Evolutionary conservation across 2,329 filamentous ascomycete species (phyloP), one percentile per base, ranked within the genome.

Genomic region (Ophiostoma tasmaniense): DNA sequence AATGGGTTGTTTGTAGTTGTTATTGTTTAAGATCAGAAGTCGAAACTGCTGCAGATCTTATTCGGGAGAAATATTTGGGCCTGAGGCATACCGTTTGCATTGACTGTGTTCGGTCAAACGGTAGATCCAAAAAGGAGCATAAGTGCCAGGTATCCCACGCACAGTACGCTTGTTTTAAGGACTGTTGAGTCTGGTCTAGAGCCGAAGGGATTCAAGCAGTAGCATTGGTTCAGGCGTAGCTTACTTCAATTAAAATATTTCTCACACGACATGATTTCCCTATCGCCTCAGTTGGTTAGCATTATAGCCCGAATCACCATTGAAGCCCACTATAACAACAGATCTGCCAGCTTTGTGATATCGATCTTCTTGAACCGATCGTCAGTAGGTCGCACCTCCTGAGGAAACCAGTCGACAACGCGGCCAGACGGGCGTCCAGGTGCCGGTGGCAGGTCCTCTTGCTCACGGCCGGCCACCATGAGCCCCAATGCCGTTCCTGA

Each of bases 401-500:
- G 28, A 0, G 81, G 80, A 59, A 82, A 80, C 81, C 81, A 83
- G 22, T 78, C 75, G 1, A 66, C 71, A 69, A 82, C 68, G 42
- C 67, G 74, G 0, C 80, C 81, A 0, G 72, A 76, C 0, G 80
- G 80, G 3, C 79, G 74, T 1, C 81, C 81, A 2, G 75, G 72
- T 0, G 70, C 74, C 8, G 71, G 71, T 0, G 72, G 71, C 35
- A 79, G 50, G 2, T 76, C 71, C 1, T 77, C 75, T 0, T 75
- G 70, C 20, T 80, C 78, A 42, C 74, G 77, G 0, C 80, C 80
- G 0, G 80, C 72, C 10, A 85, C 74, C 81, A 83, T 83, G 2
- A 81, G 71, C 0, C 77, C 83, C 67, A 83, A 59, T 0, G 82
- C 83, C 13, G 78, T 79, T 0, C 83, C 83, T 62, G 79, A 82